Base-by-base conservation (phyloP, 305 asterid genomes). In the Fraxinus paxiana region DNA sequence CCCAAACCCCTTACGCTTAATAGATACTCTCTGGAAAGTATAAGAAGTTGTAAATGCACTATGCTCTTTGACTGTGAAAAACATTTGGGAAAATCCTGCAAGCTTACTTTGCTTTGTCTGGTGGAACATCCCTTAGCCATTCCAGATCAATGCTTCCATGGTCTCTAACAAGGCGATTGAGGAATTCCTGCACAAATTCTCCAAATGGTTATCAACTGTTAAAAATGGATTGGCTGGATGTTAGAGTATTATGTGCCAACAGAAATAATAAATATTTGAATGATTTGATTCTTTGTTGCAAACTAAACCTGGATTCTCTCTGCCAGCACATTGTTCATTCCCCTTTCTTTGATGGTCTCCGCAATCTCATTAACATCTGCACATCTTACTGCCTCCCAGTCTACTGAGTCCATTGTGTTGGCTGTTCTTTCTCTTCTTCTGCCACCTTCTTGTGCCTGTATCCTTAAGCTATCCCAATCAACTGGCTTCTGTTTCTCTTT, bases 101-200 rank as follows among this genome's bases (percentile, higher is more conserved):
- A 67, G 77, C 92, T 81, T 93, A 96, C 99, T 96, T 96, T 76
- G 98, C 99, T 87, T 91, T 89, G 90, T 96, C 98, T 22, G 99
- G 99, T 79, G 97, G 97, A 82, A 93, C 89, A 30, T 92, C 96
- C 87, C 99, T 86, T 84, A 96, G 94, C 99, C 99, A 96, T 89
- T 96, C 99, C 61, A 96, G 87, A 89, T 96, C 97, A 72, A 90
- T 84, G 88, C 95, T 90, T 87, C 94, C 98, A 84, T 96, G 98
- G 54, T 94, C 98, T 87, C 82, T 90, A 54, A 94, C 95, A 79
- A 93, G 51, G 79, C 99, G 97, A 85, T 94, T 87, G 61, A 96
- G 93, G 86, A 96, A 94, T 71, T 82, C 97, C 99, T 96, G 93
- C 88, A 91, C 73, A 85, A 67, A 79, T 74, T 54, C 43, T 75